Evolutionary conservation across 2,329 filamentous ascomycete species (phyloP).

Genomic region (Penicillium freii): DNA sequence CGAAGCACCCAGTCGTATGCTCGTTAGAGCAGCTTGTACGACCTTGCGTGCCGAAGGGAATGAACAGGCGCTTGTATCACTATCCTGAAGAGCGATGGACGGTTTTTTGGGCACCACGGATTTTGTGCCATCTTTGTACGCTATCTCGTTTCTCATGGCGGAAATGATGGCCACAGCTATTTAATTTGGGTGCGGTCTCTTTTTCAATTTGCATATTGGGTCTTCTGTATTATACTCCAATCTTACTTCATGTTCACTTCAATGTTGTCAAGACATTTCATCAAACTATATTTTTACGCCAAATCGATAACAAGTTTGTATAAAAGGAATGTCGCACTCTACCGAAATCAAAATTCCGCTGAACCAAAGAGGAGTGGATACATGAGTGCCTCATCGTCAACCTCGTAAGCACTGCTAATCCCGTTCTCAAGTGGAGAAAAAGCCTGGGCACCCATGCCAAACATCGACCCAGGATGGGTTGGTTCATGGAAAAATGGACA

Average conservation of each 20-base stretch:
- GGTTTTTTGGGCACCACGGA: conserved; percentile 12
- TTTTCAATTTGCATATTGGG: conserved; percentile 28
- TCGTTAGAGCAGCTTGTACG: conserved; percentile 14
- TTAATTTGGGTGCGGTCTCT: conserved; percentile 9
- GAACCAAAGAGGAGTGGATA: conserved; percentile 5
- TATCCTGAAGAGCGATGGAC: conserved; percentile 11
- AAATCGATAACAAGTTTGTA: background rate
- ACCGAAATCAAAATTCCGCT: background rate
- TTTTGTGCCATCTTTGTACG: conserved; percentile 8
- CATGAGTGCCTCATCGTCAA: conserved; percentile 3
- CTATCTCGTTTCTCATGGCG: conserved; percentile 1
- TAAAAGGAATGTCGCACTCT: background rate
- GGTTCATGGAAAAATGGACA: conserved; percentile 11
- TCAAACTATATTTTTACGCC: background rate
- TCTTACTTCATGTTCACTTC: conserved; percentile 18
- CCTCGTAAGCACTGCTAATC: background rate
- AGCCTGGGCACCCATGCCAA: background rate
- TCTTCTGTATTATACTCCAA: conserved; percentile 38
- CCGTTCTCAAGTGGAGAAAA: background rate
- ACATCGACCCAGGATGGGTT: background rate
- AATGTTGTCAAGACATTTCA: background rate
- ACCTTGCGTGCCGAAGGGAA: background rate
- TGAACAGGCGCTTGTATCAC: conserved; percentile 9
- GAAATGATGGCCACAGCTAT: conserved; percentile 4
- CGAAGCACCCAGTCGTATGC: background rate